These are phyloP conservation scores for Actinomucor elegans DNA, from an alignment of 371 early-diverging fungal species.

Conservation along the genomic window DNA sequence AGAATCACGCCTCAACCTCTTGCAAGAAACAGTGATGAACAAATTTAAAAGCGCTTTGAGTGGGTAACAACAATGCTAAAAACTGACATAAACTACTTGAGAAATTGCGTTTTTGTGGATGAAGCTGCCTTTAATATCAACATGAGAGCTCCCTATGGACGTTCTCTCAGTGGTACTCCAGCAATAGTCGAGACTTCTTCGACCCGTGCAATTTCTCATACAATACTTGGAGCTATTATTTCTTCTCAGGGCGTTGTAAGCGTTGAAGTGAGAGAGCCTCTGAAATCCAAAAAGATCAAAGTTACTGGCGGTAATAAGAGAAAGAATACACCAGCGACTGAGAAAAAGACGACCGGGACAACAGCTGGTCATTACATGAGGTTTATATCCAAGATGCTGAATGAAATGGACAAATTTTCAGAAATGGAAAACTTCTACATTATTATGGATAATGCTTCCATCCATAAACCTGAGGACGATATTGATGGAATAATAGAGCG, in stretches of 20 bases:
- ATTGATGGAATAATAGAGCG: background rate
- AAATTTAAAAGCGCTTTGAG: background rate
- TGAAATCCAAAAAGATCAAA: slow-evolving; percentile 4
- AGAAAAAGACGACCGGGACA: background rate
- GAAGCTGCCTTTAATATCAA: slow-evolving; percentile 21
- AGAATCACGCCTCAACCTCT: background rate
- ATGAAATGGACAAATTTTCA: slow-evolving; percentile 10
- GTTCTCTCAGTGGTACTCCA: slow-evolving; percentile 19
- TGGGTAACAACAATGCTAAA: slow-evolving; percentile 6
- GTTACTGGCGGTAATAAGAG: slow-evolving; percentile 5
- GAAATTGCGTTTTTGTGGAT: slow-evolving; percentile 21
- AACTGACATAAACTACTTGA: slow-evolving; percentile 12
- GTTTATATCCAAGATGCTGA: slow-evolving; percentile 3
- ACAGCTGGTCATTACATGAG: slow-evolving; percentile 4
- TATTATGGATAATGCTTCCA: slow-evolving; percentile 18
- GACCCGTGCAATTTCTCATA: slow-evolving; percentile 5
- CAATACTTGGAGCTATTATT: slow-evolving; percentile 16
- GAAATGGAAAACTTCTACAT: slow-evolving; percentile 10
- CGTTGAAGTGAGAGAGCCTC: slow-evolving; percentile 4
- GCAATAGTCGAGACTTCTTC: slow-evolving; percentile 14
- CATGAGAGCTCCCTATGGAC: slow-evolving; percentile 11
- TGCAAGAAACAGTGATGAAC: slow-evolving; percentile 6
- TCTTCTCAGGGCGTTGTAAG: slow-evolving; percentile 2
- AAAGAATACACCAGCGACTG: background rate
- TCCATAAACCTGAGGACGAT: background rate